These are phyloP conservation scores for Medicago ruthenica DNA, from an alignment of 306 rosid species.

Conservation along the genomic window DNA sequence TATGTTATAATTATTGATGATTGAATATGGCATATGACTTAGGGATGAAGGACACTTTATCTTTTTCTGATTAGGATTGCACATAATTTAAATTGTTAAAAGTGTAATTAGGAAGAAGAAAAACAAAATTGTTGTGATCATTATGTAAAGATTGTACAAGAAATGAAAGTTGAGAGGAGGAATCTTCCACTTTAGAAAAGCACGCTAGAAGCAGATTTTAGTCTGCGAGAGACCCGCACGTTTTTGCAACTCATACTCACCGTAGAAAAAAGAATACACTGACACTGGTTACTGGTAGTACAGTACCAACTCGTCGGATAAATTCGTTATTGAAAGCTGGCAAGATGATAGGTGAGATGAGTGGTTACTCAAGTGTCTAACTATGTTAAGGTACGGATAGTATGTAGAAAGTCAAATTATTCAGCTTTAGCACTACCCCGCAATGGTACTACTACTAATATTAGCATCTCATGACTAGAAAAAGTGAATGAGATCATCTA, in stretches of 20 bases:
- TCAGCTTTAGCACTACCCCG: background rate
- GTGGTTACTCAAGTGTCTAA: background rate
- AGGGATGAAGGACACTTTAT: background rate
- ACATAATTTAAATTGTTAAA: background rate
- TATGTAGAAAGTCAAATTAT: background rate
- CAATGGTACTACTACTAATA: background rate
- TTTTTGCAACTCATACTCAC: background rate
- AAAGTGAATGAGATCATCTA: no score
- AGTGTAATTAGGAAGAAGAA: background rate
- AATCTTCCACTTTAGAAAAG: background rate
- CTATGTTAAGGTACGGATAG: background rate
- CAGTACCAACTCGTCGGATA: background rate
- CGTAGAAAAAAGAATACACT: no score
- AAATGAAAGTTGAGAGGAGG: background rate
- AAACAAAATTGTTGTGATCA: background rate
- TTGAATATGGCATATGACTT: background rate
- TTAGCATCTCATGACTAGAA: background rate
- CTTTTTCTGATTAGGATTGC: background rate
- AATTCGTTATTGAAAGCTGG: background rate
- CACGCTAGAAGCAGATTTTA: background rate
- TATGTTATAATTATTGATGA: background rate
- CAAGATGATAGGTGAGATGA: background rate
- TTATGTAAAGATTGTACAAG: background rate
- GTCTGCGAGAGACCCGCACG: background rate
- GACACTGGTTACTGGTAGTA: background rate